Evolutionary conservation across 805 yeast species (phyloP), one percentile per base, ranked within the genome.

Genomic region (Peterozyma toletana): DNA sequence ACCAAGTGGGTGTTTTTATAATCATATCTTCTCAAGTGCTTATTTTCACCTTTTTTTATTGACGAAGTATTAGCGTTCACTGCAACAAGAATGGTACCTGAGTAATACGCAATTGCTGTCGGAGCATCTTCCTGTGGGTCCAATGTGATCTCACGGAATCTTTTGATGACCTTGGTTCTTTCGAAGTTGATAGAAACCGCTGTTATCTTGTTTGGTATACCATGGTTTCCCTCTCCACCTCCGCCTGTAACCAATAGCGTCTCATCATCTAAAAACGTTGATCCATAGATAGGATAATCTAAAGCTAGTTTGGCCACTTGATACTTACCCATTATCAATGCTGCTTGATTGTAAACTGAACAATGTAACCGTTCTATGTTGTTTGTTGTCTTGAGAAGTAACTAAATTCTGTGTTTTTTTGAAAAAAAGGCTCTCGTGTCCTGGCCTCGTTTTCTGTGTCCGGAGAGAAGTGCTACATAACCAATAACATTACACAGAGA

Each of bases 141-240:
- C 48, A 80, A 60, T 2, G 72, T 67, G 51, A 80, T 70, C 54
- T 86, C 93, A 46, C 88, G 65, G 53, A 71, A 79, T 49, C 79
- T 69, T 53, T 78, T 83, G 43, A 83, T 62, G 11, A 59, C 60
- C 41, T 70, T 68, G 59, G 62, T 58, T 44, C 71, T 70, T 31
- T 68, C 68, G 43, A 83, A 78, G 53, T 78, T 74, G 38, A 85
- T 68, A 39, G 75, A 63, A 36, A 84, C 59, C 2, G 83, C 83
- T 3, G 89, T 78, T 49, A 91, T 66, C 58, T 85, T 87, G 62
- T 91, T 91, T 35, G 90, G 85, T 44, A 88, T 80, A 30, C 96
- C 96, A 55, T 87, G 83, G 55, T 80, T 81, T 9, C 96, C 96
- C 59, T 87, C 95, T 21, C 97, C 98, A 30, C 97, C 97, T 38